Percentiles rank a stretch among this genome's conserved stretches.
phyloP scores from a whole-genome alignment of 2,329 filamentous ascomycete genomes.

The Chaetomium strumarium region DNA sequence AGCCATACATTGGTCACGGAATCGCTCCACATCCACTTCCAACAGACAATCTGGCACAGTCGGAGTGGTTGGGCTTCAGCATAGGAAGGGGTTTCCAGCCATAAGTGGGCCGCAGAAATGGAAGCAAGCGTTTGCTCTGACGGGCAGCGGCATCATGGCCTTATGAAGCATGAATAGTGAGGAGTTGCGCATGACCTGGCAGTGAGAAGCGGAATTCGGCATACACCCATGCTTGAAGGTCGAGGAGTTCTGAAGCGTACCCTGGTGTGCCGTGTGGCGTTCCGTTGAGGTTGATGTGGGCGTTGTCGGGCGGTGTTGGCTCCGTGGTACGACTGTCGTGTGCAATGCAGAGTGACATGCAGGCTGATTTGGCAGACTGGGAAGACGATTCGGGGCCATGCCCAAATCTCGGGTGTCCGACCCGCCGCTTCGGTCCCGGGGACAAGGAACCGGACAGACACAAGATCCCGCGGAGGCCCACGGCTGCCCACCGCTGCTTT shows the following conservation, averaged over 20 bases:
- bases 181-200: background rate
- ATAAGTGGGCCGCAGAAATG: background rate
- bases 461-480: background rate
- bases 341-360: background rate
- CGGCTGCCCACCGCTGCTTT: background rate
- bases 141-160: background rate
- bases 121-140: constrained; percentile 1
- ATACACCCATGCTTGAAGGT: background rate
- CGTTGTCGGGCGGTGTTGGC: background rate
- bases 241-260: too few species aligned
- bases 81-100: background rate
- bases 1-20: too few species aligned
- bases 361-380: background rate
- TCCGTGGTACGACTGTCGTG: background rate
- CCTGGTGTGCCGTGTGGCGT: background rate
- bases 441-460: background rate
- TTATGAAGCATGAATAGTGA: background rate
- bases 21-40: too few species aligned
- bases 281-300: background rate
- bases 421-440: constrained; percentile 20
- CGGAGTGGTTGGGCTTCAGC: background rate
- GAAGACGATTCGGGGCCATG: constrained; percentile 1
- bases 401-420: constrained; percentile 11
- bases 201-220: background rate
- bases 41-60: background rate